Percentiles rank a stretch among this genome's conserved stretches.
Evolutionary conservation across 495 filamentous ascomycete species (phyloP).

Genomic region (Sporormia fimetaria): DNA sequence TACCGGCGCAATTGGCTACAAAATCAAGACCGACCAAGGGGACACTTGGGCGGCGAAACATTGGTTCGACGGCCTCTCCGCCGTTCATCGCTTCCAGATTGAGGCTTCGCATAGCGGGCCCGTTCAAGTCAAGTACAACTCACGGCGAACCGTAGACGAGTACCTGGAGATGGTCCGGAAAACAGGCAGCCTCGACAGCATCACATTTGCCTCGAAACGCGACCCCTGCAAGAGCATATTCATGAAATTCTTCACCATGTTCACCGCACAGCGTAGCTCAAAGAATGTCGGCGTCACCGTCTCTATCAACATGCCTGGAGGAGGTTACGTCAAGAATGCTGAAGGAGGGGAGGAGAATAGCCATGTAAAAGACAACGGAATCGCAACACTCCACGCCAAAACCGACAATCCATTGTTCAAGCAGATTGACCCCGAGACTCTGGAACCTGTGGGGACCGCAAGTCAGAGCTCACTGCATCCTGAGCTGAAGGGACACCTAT

Average conservation of each 20-base stretch:
- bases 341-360: slow-evolving; percentile 7
- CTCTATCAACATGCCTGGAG: slow-evolving; percentile 45
- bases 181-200: slow-evolving; percentile 36
- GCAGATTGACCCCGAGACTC: slow-evolving; percentile 52
- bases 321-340: slow-evolving; percentile 17
- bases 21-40: slow-evolving; percentile 44
- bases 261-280: slow-evolving; percentile 14
- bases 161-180: slow-evolving; percentile 44
- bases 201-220: slow-evolving; percentile 51
- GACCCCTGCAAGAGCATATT: slow-evolving; percentile 63
- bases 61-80: slow-evolving; percentile 75
- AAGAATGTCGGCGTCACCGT: slow-evolving; percentile 52
- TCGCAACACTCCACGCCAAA: slow-evolving; percentile 44
- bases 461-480: slow-evolving; percentile 52
- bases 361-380: slow-evolving; percentile 25
- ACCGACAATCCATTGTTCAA: slow-evolving; percentile 50
- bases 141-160: slow-evolving; percentile 50
- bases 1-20: slow-evolving; percentile 75
- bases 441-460: slow-evolving; percentile 55
- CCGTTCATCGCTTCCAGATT: slow-evolving; percentile 64
- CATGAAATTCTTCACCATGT: slow-evolving; percentile 51
- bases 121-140: slow-evolving; percentile 52
- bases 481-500: slow-evolving; percentile 48
- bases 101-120: slow-evolving; percentile 25
- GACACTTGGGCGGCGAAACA: slow-evolving; percentile 48